These are phyloP conservation scores for Moricandia moricandioides DNA, from an alignment of 345 rosid genomes.

Conservation along the genomic window DNA sequence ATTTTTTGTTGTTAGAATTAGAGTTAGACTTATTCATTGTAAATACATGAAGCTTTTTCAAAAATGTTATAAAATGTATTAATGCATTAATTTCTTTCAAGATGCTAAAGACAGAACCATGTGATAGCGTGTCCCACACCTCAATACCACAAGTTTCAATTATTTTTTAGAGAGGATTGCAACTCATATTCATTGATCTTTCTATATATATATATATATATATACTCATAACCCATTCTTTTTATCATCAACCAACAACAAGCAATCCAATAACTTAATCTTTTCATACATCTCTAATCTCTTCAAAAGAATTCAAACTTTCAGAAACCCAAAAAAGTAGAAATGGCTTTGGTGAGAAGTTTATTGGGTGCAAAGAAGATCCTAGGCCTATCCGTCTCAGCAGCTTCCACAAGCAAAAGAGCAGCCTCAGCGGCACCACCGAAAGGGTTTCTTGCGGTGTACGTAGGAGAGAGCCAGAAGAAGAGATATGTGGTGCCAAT, in stretches of 20 bases:
- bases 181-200: too few relatives aligned
- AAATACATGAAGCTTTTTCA: neutral
- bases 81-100: too few relatives aligned
- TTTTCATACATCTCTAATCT: neutral
- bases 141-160: too few relatives aligned
- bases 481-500: slow-evolving; percentile 44
- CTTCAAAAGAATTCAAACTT: neutral
- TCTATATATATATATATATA: too few relatives aligned
- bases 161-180: too few relatives aligned
- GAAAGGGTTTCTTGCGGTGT: slow-evolving; percentile 43
- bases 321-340: neutral
- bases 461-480: slow-evolving; percentile 43
- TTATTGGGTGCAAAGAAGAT: too few relatives aligned
- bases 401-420: neutral
- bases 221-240: too few relatives aligned
- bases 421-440: neutral
- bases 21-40: neutral
- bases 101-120: too few relatives aligned
- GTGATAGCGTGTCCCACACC: too few relatives aligned
- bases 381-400: neutral
- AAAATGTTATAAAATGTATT: neutral
- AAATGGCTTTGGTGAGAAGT: neutral
- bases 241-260: slow-evolving; percentile 24
- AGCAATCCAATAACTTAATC: slow-evolving; percentile 1
- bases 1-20: neutral